Evolutionary conservation across 2,329 filamentous ascomycete genomes (phyloP), one percentile per base, ranked within the genome.

Genomic region (Aspergillus sp.): DNA sequence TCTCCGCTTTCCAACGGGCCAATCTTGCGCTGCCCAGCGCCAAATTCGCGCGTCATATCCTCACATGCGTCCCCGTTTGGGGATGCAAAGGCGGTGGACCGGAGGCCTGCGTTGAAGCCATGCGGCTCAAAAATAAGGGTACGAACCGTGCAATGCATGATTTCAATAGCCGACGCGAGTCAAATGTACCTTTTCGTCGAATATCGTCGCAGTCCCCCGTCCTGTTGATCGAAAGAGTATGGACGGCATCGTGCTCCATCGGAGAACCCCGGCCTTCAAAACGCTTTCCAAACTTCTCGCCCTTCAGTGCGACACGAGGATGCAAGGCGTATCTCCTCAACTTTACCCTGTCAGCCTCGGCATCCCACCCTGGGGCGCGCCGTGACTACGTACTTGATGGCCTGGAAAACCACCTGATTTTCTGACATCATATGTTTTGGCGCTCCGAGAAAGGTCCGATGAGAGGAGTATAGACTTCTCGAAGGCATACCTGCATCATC

Each of bases 41-140:
- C n/a, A 30, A 30, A 30, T 41, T 36, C 26, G 3, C 11, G 22
- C 48, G 38, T 51, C 48, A 51, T 24, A 15, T n/a, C 43, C 20
- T 48, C 32, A 20, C 43, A 48, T 48, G 51, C 51, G 47, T 18
- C n/a, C n/a, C 18, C 43, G 7, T 20, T 26, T 12, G 32, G 18
- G 22, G 15, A 26, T 47, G 20, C 32, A 41, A 22, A 48, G 43
- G 42, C 43, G 42, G 51, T 51, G 48, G 38, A 20, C 30, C 26
- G 26, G 26, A 47, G 30, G 15, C 18, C 41, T 52, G 49, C 49
- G 39, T 34, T 26, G 17, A 44, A 12, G 22, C 11, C 12, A 13
- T 53, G 51, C 43, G 51, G 51, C 51, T 53, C 51, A 53, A 41
- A 41, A 51, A 45, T 32, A 47, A 47, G 43, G 22, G n/a, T 39